Evolutionary conservation across 352 stramenopile species (phyloP), one percentile per base, ranked within the genome.

Genomic region (Globisporangium mamillatum): DNA sequence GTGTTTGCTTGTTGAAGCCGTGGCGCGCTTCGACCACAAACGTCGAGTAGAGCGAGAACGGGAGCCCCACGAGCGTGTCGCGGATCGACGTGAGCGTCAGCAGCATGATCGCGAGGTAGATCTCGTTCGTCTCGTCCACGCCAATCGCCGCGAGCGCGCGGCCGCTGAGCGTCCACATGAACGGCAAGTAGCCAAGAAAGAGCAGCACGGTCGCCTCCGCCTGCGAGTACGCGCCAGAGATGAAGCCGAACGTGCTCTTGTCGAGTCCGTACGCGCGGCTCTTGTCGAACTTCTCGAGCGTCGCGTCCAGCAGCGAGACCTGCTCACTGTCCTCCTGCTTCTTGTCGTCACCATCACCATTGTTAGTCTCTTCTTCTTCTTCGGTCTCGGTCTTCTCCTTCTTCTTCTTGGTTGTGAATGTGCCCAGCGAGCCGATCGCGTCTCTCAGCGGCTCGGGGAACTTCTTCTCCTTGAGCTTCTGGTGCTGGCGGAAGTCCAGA

Each of bases 1-100:
- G 70, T 25, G 97, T 99, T 69, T 97, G 90, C 75, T 99, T 99
- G 79, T 99, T 99, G 71, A 99, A 99, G 27, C 97, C 97, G 72
- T 99, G 97, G 41, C 95, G 90, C 48, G 86, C 88, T 75, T 99
- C 97, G 62, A 99, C 89, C 53, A 97, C 84, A 77, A 99, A 99
- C 8, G 94, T 99, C 63, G 88, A 97, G 80, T 98, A 98, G n/a
- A 94, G 74, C 22, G 69, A 73, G 63, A 95, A 93, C 29, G 89
- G 90, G 12, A 96, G 69, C 1, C 69, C 68, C 16, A 89, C 60
- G 12, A 93, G 5, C 27, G 79, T 88, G 44, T 94, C 84, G 20
- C 82, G 75, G 16, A 92, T 24, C 22, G 71, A 86, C 63, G 84
- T 89, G 41, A 96, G 75, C 53, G 75, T 81, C 44, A 93, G 66